Evolutionary conservation across 345 rosid species (phyloP).

Genomic region (Dipteronia dyeriana): DNA sequence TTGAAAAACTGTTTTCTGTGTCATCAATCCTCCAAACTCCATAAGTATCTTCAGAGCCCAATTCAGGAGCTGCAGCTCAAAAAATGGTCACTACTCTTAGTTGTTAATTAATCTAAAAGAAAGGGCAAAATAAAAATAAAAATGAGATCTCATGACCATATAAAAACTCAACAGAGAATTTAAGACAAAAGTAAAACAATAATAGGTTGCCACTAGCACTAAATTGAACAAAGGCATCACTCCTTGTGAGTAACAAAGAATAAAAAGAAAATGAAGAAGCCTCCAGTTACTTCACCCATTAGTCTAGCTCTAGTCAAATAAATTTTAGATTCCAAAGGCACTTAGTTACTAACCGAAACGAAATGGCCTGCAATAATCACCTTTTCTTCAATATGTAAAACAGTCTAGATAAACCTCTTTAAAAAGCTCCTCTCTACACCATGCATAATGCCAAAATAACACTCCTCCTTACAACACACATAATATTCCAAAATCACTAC

Average conservation of each 20-base stretch:
- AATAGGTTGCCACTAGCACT: background rate
- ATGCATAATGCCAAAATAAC: background rate
- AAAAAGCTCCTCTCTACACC: background rate
- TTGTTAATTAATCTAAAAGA: background rate
- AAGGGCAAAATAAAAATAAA: background rate
- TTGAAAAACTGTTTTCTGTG: constrained; percentile 42
- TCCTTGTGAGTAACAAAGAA: background rate
- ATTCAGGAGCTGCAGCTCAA: constrained; percentile 35
- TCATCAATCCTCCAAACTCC: constrained; percentile 54
- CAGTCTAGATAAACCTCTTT: background rate
- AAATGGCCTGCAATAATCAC: background rate
- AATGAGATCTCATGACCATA: background rate
- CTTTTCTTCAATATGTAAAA: background rate
- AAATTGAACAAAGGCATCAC: background rate
- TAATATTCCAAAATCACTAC: background rate
- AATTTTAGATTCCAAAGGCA: background rate
- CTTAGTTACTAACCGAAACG: background rate
- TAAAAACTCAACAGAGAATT: background rate
- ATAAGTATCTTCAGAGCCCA: constrained; percentile 31
- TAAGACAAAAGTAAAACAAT: background rate
- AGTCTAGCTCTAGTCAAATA: background rate
- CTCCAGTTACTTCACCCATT: background rate
- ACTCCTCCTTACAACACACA: background rate
- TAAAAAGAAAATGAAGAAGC: background rate
- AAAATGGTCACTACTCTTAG: background rate